These are phyloP conservation scores for Pezicula carpinea DNA, from an alignment of 2,329 filamentous ascomycete species.

Conservation along the genomic window DNA sequence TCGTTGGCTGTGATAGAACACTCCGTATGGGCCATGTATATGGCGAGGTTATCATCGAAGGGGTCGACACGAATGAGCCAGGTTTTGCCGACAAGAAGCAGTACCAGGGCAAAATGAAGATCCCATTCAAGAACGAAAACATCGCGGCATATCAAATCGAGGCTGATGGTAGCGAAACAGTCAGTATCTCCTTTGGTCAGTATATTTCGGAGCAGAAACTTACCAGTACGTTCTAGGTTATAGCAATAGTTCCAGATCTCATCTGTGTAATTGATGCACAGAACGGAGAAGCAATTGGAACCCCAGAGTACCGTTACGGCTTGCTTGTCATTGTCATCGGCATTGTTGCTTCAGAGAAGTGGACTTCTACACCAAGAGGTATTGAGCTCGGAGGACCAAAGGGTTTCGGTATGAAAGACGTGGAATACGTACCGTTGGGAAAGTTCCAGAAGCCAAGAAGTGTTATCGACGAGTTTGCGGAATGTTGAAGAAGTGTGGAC, in stretches of 20 bases:
- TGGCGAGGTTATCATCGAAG: constrained; percentile 51
- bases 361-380: constrained; percentile 44
- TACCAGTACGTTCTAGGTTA: constrained; percentile 46
- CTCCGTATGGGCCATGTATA: constrained; percentile 53
- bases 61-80: constrained; percentile 27
- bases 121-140: constrained; percentile 71
- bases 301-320: constrained; percentile 51
- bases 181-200: constrained; percentile 1
- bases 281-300: constrained; percentile 44
- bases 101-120: constrained; percentile 42
- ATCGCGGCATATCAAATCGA: constrained; percentile 44
- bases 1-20: constrained; percentile 52
- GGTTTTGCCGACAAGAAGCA: constrained; percentile 2
- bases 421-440: constrained; percentile 44
- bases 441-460: constrained; percentile 44
- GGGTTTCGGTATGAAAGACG: constrained; percentile 37
- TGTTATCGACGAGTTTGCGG: constrained; percentile 47
- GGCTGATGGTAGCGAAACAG: constrained; percentile 9
- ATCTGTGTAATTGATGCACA: constrained; percentile 41
- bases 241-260: constrained; percentile 54
- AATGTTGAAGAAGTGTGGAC: background rate
- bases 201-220: background rate
- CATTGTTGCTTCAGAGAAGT: constrained; percentile 49
- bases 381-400: constrained; percentile 45
- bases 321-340: constrained; percentile 46